phyloP scores from a whole-genome alignment of 371 early-diverging fungal species.

The Circinella umbellata region DNA sequence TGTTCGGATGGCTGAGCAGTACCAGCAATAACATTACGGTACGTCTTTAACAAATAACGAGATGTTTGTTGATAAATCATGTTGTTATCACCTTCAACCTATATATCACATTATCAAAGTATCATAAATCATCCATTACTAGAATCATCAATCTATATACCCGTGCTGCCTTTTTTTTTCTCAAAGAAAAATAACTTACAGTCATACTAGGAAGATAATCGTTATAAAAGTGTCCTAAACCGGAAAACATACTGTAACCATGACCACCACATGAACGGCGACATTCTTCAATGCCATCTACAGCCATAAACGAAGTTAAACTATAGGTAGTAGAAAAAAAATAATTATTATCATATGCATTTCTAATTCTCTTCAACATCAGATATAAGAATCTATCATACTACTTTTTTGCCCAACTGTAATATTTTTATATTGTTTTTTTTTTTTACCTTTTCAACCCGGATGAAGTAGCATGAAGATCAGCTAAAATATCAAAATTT shows the following conservation, averaged over 20 bases:
- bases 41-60: constrained; percentile 68
- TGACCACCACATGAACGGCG: constrained; percentile 83
- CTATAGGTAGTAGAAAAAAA: constrained; percentile 16
- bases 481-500: constrained; percentile 65
- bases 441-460: constrained; percentile 68
- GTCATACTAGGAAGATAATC: constrained; percentile 66
- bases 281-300: constrained; percentile 78
- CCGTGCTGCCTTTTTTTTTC: not conserved
- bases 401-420: no score
- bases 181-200: constrained; percentile 24
- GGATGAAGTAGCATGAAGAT: constrained; percentile 85
- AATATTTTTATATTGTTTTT: no score
- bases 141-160: no score
- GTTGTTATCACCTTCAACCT: constrained; percentile 81
- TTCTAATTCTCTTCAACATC: no score
- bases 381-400: no score
- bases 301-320: constrained; percentile 72
- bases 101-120: not conserved
- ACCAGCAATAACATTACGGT: constrained; percentile 54
- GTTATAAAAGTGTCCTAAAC: constrained; percentile 73
- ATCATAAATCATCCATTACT: no score
- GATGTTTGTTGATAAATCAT: constrained; percentile 76
- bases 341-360: no score
- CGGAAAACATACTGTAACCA: constrained; percentile 78
- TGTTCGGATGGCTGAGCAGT: constrained; percentile 52